Evolutionary conservation across 2,329 filamentous ascomycete species (phyloP).

Genomic region (Fusarium sp.): DNA sequence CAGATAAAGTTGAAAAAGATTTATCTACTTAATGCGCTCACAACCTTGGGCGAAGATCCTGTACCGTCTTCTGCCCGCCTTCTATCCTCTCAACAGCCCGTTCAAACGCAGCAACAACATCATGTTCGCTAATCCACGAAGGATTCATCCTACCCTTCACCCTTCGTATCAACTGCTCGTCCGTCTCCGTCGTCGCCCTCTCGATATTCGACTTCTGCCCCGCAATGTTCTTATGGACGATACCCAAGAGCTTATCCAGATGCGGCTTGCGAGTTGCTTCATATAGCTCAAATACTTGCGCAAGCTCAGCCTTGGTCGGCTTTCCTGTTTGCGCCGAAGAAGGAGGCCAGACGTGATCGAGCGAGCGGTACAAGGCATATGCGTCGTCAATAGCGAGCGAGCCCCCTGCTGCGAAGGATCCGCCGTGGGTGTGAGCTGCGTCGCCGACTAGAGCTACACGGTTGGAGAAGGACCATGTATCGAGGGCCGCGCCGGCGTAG

Average conservation of each 20-base stretch:
- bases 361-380: constrained; percentile 50
- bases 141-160: constrained; percentile 50
- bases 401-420: constrained; percentile 53
- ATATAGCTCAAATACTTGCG: constrained; percentile 50
- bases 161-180: constrained; percentile 49
- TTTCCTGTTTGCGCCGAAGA: background rate
- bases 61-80: background rate
- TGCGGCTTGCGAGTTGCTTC: constrained; percentile 55
- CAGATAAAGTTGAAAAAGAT: background rate
- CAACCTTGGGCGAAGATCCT: background rate
- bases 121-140: constrained; percentile 58
- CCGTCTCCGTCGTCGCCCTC: constrained; percentile 43
- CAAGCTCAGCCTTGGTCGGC: constrained; percentile 33
- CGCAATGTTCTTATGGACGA: constrained; percentile 23
- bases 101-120: constrained; percentile 52
- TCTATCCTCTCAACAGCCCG: constrained; percentile 1
- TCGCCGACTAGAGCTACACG: constrained; percentile 52
- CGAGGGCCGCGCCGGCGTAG: constrained; percentile 50
- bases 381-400: constrained; percentile 54
- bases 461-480: constrained; percentile 53
- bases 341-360: constrained; percentile 49
- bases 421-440: constrained; percentile 53
- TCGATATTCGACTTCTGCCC: constrained; percentile 25
- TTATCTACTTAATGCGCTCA: background rate
- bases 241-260: constrained; percentile 44